Base-by-base conservation (phyloP, 148 eudicot species). In the Rhododendron vialii region DNA sequence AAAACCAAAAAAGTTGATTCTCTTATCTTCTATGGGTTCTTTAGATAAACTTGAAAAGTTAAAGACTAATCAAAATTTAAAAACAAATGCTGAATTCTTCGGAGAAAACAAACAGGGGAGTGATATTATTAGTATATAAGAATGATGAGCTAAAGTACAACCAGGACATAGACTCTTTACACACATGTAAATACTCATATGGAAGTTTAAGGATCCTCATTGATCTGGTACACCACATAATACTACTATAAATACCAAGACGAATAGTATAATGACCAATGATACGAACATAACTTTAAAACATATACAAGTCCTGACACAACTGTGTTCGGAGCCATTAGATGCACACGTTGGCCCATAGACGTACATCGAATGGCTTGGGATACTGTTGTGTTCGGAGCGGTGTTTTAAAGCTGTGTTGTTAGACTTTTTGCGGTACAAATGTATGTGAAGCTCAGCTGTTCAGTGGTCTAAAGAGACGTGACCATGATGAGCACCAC, bases 401-500 rank as follows among this genome's bases (percentile, higher is more conserved):
- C 22, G 6, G n/a, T 59, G 10, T 7, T 59, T 59, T 18, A 57
- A 17, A 57, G 63, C 0, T 17, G 63, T 57, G 63, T 57, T 57
- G 7, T 22, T 57, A 18, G 10, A 57, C 24, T 57, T 18, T 57
- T 18, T 57, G 63, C 7, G 3, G 61, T 57, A 57, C 7, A 18
- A 18, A 18, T 57, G 17, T 0, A 22, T 22, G 26, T 22, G 28
- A 63, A 63, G 69, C 69, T 63, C 69, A 22, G 12, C 26, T 22
- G 28, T 28, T 63, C 33, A 65, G 73, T n/a, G 30, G 12, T 67
- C 35, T 28, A 91, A 50, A 88, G 88, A 74, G 24, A 90, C 92
- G 84, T 95, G 96, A 84, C 33, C 76, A 30, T 90, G 87, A 75
- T 92, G 91, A 45, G 95, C 99, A 8, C 20, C 38, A 14, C 96